A percentile compares a stretch with the other conserved stretches of the same genome.
Conservation (phyloP, 768 basidiomycete species). For the Lactarius quietus region DNA sequence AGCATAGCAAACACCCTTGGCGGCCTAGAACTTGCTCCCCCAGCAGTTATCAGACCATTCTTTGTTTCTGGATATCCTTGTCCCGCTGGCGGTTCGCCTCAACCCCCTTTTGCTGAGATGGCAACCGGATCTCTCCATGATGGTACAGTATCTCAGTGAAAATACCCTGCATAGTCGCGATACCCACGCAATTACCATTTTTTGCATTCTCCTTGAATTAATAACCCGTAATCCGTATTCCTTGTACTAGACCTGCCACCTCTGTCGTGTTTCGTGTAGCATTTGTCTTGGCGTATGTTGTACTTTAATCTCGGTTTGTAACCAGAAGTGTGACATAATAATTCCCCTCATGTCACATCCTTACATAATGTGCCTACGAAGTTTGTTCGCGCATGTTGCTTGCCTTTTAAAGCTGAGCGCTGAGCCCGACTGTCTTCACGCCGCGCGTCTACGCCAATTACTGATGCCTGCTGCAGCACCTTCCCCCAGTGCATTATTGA, state of each 20-base stretch:
- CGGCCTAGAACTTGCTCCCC: constrained; percentile 21
- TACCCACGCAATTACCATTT: constrained; percentile 11
- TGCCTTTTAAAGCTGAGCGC: not conserved
- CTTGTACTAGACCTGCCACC: constrained; percentile 6
- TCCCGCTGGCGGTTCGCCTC: constrained; percentile 4
- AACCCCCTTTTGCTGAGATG: constrained; percentile 1
- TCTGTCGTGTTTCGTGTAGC: constrained; percentile 12
- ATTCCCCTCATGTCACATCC: not conserved
- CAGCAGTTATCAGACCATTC: constrained; percentile 24
- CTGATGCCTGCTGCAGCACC: constrained; percentile 3
- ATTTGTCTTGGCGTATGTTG: no score
- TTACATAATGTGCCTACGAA: constrained; percentile 5
- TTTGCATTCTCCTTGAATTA: constrained; percentile 2
- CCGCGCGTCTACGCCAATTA: not conserved
- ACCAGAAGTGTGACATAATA: not conserved
- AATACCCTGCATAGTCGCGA: constrained; percentile 5
- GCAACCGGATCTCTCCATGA: constrained; percentile 4
- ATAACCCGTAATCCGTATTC: not conserved
- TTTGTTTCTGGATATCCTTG: constrained; percentile 14
- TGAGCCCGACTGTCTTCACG: not conserved
- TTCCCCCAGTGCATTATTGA: not conserved
- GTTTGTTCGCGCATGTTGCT: not conserved
- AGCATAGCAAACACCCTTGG: constrained; percentile 14
- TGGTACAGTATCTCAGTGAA: constrained; percentile 11
- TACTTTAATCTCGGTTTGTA: constrained; percentile 25